A percentile compares a stretch with the other conserved stretches of the same genome.
phyloP scores from a whole-genome alignment of 164 flowering plant genomes.

The Magnolia officinalis region DNA sequence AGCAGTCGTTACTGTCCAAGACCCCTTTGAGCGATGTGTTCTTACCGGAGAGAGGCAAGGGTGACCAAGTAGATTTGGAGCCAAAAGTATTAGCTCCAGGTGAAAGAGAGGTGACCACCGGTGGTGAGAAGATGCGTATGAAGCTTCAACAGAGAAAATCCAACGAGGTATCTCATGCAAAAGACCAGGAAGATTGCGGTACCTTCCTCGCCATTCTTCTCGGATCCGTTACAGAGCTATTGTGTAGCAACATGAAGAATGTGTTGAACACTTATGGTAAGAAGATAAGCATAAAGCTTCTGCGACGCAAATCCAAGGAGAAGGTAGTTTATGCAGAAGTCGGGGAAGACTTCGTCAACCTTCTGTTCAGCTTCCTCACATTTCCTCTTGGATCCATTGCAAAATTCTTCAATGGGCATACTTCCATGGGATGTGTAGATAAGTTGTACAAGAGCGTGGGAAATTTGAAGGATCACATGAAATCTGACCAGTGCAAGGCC shows the following conservation, averaged over 20 bases:
- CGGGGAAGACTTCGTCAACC: constrained; percentile 15
- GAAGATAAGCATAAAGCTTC: neutral
- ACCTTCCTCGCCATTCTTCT: constrained; percentile 21
- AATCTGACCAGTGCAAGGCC: constrained; percentile 6
- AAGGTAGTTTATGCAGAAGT: constrained; percentile 9
- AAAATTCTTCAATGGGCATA: constrained; percentile 2
- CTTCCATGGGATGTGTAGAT: constrained; percentile 11
- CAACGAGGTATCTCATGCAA: constrained; percentile 3
- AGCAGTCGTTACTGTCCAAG: constrained; percentile 2
- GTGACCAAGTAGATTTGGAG: neutral
- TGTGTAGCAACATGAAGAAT: neutral
- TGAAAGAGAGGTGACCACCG: neutral
- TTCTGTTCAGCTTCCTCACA: constrained; percentile 22
- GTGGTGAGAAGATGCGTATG: neutral
- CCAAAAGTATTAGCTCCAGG: neutral
- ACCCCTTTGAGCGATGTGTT: constrained; percentile 8
- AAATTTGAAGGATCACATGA: neutral
- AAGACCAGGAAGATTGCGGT: constrained; percentile 10
- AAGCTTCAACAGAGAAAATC: neutral
- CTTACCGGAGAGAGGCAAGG: neutral
- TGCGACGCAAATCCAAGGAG: neutral
- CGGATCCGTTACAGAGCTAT: constrained; percentile 7
- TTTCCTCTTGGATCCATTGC: constrained; percentile 16
- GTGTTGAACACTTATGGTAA: neutral
- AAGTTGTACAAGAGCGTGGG: constrained; percentile 18